Base-by-base conservation (phyloP, 2,329 filamentous ascomycete species). In the Penicillium sp. region DNA sequence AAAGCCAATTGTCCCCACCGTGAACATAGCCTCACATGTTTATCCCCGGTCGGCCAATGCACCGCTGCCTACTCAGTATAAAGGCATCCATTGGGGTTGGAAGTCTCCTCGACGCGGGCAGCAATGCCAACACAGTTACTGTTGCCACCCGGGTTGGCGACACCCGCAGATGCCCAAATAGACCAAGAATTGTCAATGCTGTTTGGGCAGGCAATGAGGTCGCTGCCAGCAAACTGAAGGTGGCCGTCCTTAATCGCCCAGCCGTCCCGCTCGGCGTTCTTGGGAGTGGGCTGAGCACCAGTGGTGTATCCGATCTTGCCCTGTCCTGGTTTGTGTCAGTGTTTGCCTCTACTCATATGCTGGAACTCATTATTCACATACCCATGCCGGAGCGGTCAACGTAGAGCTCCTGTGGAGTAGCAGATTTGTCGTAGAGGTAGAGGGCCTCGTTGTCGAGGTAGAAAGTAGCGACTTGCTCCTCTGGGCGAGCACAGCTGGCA, bases 311-410 rank as follows among this genome's bases (percentile, higher is more conserved):
- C 79, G 43, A 86, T 67, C 22, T 76, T 73, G 53, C 86, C 86
- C 64, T 84, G 82, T 63, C 83, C 81, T 83, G 34, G 57, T 17
- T 28, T 37, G 15, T 28, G 25, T 54, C 20, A 55, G 43, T 38
- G 10, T 51, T 15, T 6, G 17, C 4, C 15, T 35, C 1, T 15
- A 41, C 14, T 34, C 28, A 5, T 14, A 8, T 34, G 10, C 17
- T 25, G 17, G 12, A 37, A 10, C 15, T 10, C 15, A 47, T 37
- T 37, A 12, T 43, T 31, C n/a, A 67, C 79, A 43, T 80, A 81
- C 83, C 84, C 83, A 86, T 86, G 67, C 83, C 84, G 48, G 82
- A 85, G 47, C 82, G 81, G 71, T 88, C 84, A 42, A 81, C 81
- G 63, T 69, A 87, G 53, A 84, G 59, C 66, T 81, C 73, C 75